phyloP scores from a whole-genome alignment of 2,329 filamentous ascomycete genomes.

The Calonectria pteridis region DNA sequence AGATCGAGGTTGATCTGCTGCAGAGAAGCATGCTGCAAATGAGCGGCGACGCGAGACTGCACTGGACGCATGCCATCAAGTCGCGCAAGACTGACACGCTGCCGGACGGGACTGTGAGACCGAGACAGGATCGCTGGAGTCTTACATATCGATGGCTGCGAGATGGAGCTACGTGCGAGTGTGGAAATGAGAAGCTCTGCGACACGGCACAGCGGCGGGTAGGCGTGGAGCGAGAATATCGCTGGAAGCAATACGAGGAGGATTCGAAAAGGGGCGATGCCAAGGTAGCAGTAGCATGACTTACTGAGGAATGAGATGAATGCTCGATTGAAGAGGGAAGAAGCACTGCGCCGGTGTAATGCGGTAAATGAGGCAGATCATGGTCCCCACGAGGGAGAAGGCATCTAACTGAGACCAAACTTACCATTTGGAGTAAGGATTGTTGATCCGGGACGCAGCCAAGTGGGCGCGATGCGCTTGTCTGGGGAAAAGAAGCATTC shows the following conservation, averaged over 20 bases:
- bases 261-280: slow-evolving; percentile 33
- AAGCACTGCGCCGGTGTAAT: not conserved
- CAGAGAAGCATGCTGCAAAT: slow-evolving; percentile 66
- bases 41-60: slow-evolving; percentile 61
- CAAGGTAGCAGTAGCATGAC: not conserved
- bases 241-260: slow-evolving; percentile 57
- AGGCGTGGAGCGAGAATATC: slow-evolving; percentile 63
- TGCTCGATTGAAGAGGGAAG: not conserved
- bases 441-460: not conserved
- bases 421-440: slow-evolving; percentile 1
- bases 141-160: slow-evolving; percentile 68
- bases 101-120: slow-evolving; percentile 58
- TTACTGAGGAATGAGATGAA: not conserved
- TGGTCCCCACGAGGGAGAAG: not conserved
- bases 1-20: slow-evolving; percentile 59
- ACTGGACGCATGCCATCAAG: slow-evolving; percentile 69
- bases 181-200: slow-evolving; percentile 62
- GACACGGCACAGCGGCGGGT: slow-evolving; percentile 62
- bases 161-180: slow-evolving; percentile 60
- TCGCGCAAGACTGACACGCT: slow-evolving; percentile 65
- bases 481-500: not conserved
- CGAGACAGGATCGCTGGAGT: slow-evolving; percentile 63
- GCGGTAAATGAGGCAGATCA: not conserved
- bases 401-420: slow-evolving; percentile 1
- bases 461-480: not conserved